Base-by-base conservation (phyloP, 2,329 filamentous ascomycete genomes). In the Sordariomycetes sp. region DNA sequence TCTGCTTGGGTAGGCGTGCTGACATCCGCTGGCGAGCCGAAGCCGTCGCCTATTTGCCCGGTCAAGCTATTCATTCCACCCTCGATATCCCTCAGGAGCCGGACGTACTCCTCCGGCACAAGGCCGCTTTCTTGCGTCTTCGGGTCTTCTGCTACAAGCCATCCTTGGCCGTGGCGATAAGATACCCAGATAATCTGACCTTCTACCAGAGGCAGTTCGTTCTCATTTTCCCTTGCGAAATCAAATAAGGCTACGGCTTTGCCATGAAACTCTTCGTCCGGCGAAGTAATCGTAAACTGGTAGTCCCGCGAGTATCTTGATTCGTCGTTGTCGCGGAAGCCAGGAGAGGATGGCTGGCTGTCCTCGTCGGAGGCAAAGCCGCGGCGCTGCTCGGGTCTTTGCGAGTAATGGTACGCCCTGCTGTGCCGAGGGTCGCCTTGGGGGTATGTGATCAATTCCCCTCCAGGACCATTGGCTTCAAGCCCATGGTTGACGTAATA, bases 101-200 rank as follows among this genome's bases (percentile, higher is more conserved):
- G 79, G 27, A 98, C 92, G 53, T 96, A 98, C 57, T 93, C 88
- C 58, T 98, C 92, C 0, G 92, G 92, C 2, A 98, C 92, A 23
- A 98, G 70, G 1, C 92, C 92, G 49, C 86, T 94, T 61, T 98
- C 92, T 44, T 78, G 86, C 1, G 87, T 95, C 57, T 86, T 88
- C 10, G 90, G 88, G 50, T 98, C 92, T 61, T 95, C 86, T 4
- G 92, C 92, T 17, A 98, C 92, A 33, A 98, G 70, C 92, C 92
- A 98, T 36, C 92, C 92, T 59, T 96, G 87, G 12, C 90, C 90
- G 53, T 96, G 88, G 28, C 92, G 75, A 57, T 96, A 98, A 12
- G 86, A 94, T 17, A 98, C 88, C 67, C 92, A 83, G 37, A 98
- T 94, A 37, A 95, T 86, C 52, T 98, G 92, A 6, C 92, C 92